Evolutionary conservation across 2,329 filamentous ascomycete species (phyloP), one percentile per base, ranked within the genome.

Genomic region (Claviceps digitariae): DNA sequence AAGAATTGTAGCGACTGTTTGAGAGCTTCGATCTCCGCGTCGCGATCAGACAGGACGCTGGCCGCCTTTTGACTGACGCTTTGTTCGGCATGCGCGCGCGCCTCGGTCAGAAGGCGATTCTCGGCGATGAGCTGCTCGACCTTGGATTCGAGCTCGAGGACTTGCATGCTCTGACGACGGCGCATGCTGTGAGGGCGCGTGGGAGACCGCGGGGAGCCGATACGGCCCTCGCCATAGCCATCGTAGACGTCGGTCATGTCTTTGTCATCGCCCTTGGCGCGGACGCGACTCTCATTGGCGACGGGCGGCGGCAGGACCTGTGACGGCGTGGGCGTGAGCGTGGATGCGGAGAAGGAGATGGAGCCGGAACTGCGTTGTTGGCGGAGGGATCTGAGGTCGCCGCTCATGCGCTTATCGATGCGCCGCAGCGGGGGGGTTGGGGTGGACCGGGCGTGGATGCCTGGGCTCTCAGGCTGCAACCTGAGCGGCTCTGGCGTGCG

Each of bases 131-230:
- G 76, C 68, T 91, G 85, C 61, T 96, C 89, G 62, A 98, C 79
- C 63, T 80, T 82, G 56, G 81, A 77, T 74, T 97, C 90, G 65
- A 98, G 83, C 63, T 98, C 91, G 56, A 97, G 83, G 52, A 91
- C 83, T 72, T 97, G 91, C 84, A 97, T 91, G 77, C 91, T 97
- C 71, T 95, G 93, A 66, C 91, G 87, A 66, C 91, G 90, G 62
- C 91, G 90, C 80, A 98, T 87, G 75, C 90, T 96, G 65, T 90
- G 89, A 62, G 93, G 90, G 70, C 91, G 84, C 61, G 89, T 95
- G 53, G 93, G 93, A 63, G 93, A 97, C 64, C 86, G 83, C 64
- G 91, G 90, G 67, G 90, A 95, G 66, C 84, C 84, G 66, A 86
- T 79, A 65, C 80, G 87, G 70, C 87, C 88, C 73, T 95, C 89